phyloP scores from a whole-genome alignment of 352 stramenopile species.

The Nothophytophthora sp. region DNA sequence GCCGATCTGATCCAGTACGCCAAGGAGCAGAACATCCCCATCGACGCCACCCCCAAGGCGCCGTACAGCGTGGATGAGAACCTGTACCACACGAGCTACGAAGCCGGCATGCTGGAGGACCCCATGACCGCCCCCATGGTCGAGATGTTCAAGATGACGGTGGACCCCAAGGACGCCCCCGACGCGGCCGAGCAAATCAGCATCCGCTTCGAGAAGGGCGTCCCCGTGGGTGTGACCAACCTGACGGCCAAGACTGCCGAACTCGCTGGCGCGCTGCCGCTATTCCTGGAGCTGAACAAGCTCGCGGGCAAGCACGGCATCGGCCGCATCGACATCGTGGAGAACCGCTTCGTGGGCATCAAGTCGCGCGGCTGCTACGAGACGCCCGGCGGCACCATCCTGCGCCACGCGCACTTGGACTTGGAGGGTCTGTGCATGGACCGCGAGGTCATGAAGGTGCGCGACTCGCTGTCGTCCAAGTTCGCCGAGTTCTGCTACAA shows the following conservation, averaged over 20 bases:
- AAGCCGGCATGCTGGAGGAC: constrained; percentile 96
- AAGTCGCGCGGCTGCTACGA: constrained; percentile 99
- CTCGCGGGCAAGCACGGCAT: constrained; percentile 97
- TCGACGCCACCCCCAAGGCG: constrained; percentile 96
- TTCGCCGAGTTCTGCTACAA: constrained; percentile 99
- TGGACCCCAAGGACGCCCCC: constrained; percentile 94
- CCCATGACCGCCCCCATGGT: constrained; percentile 92
- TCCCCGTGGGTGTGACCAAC: constrained; percentile 95
- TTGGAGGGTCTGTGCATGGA: constrained; percentile 98
- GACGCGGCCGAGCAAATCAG: constrained; percentile 90
- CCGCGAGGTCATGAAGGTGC: constrained; percentile 95
- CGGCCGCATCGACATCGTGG: constrained; percentile 98
- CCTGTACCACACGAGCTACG: constrained; percentile 98
- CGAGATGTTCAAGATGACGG: constrained; percentile 99
- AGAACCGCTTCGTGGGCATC: constrained; percentile 99
- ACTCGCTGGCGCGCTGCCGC: constrained; percentile 92
- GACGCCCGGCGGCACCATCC: constrained; percentile 96
- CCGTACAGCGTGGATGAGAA: constrained; percentile 99
- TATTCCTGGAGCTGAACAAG: constrained; percentile 98
- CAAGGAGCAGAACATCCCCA: constrained; percentile 96
- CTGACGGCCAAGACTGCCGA: constrained; percentile 77
- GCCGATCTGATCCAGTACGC: constrained; percentile 97
- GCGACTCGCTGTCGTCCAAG: constrained; percentile 93
- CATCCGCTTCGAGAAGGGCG: constrained; percentile 96
- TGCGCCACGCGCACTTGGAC: constrained; percentile 87